These are phyloP conservation scores for Oryza glumipatula DNA, from an alignment of 176 grass and related monocot species.

Conservation along the genomic window DNA sequence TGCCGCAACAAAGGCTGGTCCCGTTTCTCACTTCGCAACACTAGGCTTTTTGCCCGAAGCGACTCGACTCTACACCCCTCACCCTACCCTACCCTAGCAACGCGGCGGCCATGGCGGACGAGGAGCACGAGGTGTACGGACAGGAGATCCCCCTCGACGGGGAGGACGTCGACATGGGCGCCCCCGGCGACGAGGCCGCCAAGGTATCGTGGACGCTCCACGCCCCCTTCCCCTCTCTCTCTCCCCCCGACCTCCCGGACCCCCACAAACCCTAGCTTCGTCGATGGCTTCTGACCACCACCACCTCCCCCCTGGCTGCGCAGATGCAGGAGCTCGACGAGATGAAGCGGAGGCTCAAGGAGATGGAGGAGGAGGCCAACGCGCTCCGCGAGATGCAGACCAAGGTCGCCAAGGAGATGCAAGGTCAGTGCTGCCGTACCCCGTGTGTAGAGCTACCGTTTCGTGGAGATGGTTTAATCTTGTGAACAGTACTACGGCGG, in stretches of 20 bases:
- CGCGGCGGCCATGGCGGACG: slow-evolving; percentile 58
- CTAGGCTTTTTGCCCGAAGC: neutral
- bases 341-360: slow-evolving; percentile 86
- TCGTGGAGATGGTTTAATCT: neutral
- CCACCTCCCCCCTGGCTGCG: neutral
- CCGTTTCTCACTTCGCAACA: neutral
- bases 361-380: slow-evolving; percentile 84
- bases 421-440: slow-evolving; percentile 45
- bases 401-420: slow-evolving; percentile 84
- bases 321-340: slow-evolving; percentile 78
- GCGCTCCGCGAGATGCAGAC: slow-evolving; percentile 87
- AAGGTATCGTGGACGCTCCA: slow-evolving; percentile 30
- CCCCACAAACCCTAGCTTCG: slow-evolving; percentile 39
- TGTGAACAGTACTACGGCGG: neutral
- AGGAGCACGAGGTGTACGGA: slow-evolving; percentile 78
- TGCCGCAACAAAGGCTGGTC: neutral
- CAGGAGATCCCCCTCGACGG: slow-evolving; percentile 71
- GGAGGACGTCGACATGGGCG: slow-evolving; percentile 65
- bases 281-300: neutral
- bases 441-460: neutral
- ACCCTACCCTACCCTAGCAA: neutral
- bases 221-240: too few species aligned
- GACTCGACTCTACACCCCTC: neutral
- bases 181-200: slow-evolving; percentile 41
- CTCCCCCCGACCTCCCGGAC: neutral